These are phyloP conservation scores for Populus nigra DNA, from an alignment of 345 rosid species.

Conservation along the genomic window DNA sequence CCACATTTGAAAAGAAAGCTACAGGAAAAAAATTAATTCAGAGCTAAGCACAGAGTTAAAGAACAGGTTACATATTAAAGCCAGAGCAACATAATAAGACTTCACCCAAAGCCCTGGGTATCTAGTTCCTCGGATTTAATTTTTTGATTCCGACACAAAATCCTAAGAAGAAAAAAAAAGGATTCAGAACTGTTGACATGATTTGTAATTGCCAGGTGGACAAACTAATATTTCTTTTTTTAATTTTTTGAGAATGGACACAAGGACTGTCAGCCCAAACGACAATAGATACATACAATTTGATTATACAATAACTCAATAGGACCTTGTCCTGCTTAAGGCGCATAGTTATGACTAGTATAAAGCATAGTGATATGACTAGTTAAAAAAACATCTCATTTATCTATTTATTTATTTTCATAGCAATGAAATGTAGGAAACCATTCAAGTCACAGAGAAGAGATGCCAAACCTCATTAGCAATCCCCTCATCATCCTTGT, in stretches of 20 bases:
- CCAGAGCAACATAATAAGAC: not conserved
- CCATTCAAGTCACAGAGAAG: not conserved
- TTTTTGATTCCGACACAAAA: not conserved
- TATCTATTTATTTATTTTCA: not conserved
- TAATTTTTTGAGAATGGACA: not conserved
- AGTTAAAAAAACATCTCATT: not conserved
- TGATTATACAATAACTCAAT: not conserved
- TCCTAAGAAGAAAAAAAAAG: not conserved
- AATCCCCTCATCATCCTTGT: slow-evolving; percentile 76
- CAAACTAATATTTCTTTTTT: not conserved
- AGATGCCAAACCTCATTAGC: slow-evolving; percentile 67
- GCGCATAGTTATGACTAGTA: not conserved
- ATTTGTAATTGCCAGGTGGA: not conserved
- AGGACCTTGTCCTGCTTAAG: not conserved
- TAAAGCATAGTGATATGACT: not conserved
- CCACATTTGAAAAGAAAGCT: slow-evolving; percentile 99
- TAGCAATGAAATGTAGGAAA: not conserved
- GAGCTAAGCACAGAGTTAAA: not conserved
- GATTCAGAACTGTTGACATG: not conserved
- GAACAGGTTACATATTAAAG: not conserved
- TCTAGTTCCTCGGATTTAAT: not conserved
- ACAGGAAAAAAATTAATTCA: slow-evolving; percentile 13
- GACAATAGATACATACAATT: not conserved
- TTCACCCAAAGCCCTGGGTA: not conserved
- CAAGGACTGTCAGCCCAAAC: not conserved